Base-by-base conservation (phyloP, 2,329 filamentous ascomycete genomes). In the Ascochyta clinopodiicola region DNA sequence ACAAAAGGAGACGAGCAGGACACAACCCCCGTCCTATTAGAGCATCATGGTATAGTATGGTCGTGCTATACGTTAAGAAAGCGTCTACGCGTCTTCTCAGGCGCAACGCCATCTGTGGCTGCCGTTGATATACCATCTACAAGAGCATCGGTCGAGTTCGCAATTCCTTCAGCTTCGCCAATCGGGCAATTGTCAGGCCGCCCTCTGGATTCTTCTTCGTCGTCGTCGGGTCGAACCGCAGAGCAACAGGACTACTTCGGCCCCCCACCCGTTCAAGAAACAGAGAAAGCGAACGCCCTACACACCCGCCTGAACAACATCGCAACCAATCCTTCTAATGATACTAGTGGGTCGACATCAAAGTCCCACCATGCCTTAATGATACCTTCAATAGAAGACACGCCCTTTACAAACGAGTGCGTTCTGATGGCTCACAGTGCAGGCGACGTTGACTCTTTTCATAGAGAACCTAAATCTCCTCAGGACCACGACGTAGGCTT, bases 41-140 rank as follows among this genome's bases (percentile, higher is more conserved):
- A 86, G 17, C 92, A 88, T 67, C 88, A 82, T 2, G 87, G 86
- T 3, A 79, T 89, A 24, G 80, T 81, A 13, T 94, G 91, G 91
- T 87, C 85, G 2, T 87, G 83, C 58, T 88, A 84, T 24, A 91
- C 89, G 0, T 65, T 95, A 37, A 81, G 88, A 51, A 86, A 83
- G 63, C 83, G 88, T 13, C 84, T 90, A 55, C 85, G 89, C 19
- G 83, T 93, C 43, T 80, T 92, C 40, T 88, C 86, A 64, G 87
- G 85, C 34, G 48, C 60, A 34, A 40, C 56, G 6, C 49, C 67
- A 13, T 53, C 48, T 9, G 49, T 56, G 31, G 43, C 51, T 29
- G 21, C 56, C 3, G 58, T 59, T 7, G 60, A 51, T 40, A 54
- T 72, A 12, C 67, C 68, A 12, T 69, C 71, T 38, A 75, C 78